Percentiles rank a stretch among this genome's conserved stretches.
Conservation (phyloP, 2,329 filamentous ascomycete genomes). For the Penicillium sp. region DNA sequence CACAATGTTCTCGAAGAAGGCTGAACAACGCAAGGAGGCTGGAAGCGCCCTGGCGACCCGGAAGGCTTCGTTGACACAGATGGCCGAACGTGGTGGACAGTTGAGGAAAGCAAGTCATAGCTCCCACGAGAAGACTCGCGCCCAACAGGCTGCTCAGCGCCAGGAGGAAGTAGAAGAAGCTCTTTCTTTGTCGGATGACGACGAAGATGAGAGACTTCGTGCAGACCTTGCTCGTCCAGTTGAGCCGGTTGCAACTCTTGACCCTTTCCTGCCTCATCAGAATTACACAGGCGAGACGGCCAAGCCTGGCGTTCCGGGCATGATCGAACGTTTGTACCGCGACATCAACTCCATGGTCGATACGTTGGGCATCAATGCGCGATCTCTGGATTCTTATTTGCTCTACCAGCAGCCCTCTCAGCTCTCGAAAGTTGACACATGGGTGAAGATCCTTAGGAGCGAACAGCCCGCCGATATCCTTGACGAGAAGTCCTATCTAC, state of each 20-base stretch:
- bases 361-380: slow-evolving; percentile 82
- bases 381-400: slow-evolving; percentile 65
- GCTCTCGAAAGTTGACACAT: slow-evolving; percentile 56
- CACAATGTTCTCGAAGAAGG: slow-evolving; percentile 29
- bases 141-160: slow-evolving; percentile 37
- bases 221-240: slow-evolving; percentile 49
- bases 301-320: slow-evolving; percentile 54
- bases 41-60: slow-evolving; percentile 45
- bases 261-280: slow-evolving; percentile 55
- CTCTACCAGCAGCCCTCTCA: slow-evolving; percentile 47
- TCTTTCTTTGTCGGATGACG: slow-evolving; percentile 48
- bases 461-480: slow-evolving; percentile 69
- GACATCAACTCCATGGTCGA: slow-evolving; percentile 82
- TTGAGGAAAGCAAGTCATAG: slow-evolving; percentile 28
- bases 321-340: slow-evolving; percentile 55
- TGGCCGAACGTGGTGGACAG: slow-evolving; percentile 34
- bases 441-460: slow-evolving; percentile 45
- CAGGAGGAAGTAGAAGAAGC: slow-evolving; percentile 38
- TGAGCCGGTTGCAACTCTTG: slow-evolving; percentile 48
- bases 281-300: slow-evolving; percentile 49
- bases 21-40: slow-evolving; percentile 38
- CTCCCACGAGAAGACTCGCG: slow-evolving; percentile 33
- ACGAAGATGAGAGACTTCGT: slow-evolving; percentile 53
- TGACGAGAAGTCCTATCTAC: slow-evolving; percentile 72
- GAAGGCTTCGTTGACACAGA: slow-evolving; percentile 42